Evolutionary conservation across 1,139 yeast species (phyloP).

Genomic region (Blastobotrys niveus): DNA sequence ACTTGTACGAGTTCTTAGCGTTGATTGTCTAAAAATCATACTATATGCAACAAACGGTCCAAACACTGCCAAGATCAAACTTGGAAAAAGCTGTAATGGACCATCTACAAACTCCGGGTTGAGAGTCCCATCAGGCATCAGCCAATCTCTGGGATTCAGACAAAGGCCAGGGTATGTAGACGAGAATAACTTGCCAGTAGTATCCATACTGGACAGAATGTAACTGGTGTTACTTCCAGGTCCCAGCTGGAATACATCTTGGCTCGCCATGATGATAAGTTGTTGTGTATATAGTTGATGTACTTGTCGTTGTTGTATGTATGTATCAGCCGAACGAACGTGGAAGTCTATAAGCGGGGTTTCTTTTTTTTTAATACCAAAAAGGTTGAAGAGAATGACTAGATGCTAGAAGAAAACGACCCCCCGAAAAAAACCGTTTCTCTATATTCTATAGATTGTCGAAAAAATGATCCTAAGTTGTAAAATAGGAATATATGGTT

Average conservation of each 20-base stretch:
- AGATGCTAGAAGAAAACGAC: too few relatives aligned
- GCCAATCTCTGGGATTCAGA: constrained; percentile 4
- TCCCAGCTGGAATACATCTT: neutral
- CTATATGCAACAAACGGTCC: constrained; percentile 43
- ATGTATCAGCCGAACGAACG: too few relatives aligned
- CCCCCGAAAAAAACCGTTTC: too few relatives aligned
- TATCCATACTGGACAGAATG: too few relatives aligned
- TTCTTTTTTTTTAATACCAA: too few relatives aligned
- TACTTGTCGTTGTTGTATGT: neutral
- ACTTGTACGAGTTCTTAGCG: neutral
- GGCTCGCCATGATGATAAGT: constrained; percentile 2
- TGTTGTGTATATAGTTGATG: neutral
- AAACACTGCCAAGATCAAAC: constrained; percentile 46
- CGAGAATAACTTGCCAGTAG: too few relatives aligned
- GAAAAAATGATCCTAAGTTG: too few relatives aligned
- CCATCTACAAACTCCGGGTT: constrained; percentile 80
- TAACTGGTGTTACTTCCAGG: neutral
- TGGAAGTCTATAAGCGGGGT: too few relatives aligned
- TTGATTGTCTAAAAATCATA: neutral
- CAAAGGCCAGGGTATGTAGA: neutral
- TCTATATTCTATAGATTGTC: too few relatives aligned
- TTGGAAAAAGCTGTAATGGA: constrained; percentile 45
- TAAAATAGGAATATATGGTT: too few relatives aligned
- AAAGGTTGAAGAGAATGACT: too few relatives aligned
- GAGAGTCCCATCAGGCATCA: constrained; percentile 54